phyloP scores from a whole-genome alignment of 805 yeast genomes.

The Kazachstania bromeliacearum region DNA sequence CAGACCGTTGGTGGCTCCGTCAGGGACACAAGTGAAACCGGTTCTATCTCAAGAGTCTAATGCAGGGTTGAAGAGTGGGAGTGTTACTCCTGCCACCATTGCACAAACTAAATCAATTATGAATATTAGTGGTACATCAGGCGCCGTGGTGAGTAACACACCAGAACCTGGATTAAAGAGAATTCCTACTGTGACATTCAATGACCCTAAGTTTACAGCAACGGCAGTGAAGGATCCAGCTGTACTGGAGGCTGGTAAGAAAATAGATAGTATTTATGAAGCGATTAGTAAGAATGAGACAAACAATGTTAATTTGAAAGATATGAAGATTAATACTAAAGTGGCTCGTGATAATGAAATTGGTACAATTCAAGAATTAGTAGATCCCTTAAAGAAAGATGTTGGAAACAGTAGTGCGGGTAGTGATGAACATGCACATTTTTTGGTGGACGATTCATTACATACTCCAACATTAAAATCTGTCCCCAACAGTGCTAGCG shows the following conservation, averaged over 20 bases:
- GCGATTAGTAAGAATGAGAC: no score
- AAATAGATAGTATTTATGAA: not conserved
- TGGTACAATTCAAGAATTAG: conserved; percentile 1
- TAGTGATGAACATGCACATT: conserved; percentile 4
- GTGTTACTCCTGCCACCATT: no score
- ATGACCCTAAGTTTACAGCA: conserved; percentile 15
- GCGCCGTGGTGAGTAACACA: conserved; percentile 25
- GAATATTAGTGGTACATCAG: conserved; percentile 24
- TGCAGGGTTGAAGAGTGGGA: no score
- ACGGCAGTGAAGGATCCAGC: not conserved
- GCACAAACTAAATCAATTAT: conserved; percentile 20
- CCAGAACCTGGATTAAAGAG: conserved; percentile 25
- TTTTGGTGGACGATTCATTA: conserved; percentile 21
- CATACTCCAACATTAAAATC: conserved; percentile 17
- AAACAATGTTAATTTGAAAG: not conserved
- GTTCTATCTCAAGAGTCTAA: no score
- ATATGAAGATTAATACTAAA: conserved; percentile 3
- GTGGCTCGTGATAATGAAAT: conserved; percentile 1
- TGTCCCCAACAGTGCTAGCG: conserved; percentile 16
- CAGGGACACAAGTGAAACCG: no score
- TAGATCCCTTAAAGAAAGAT: conserved; percentile 1
- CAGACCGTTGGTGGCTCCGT: no score
- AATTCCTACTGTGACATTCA: conserved; percentile 27
- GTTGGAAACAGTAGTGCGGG: not conserved
- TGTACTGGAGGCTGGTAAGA: not conserved